Base-by-base conservation (phyloP, 805 yeast species). In the Metschnikowia lachancei region DNA sequence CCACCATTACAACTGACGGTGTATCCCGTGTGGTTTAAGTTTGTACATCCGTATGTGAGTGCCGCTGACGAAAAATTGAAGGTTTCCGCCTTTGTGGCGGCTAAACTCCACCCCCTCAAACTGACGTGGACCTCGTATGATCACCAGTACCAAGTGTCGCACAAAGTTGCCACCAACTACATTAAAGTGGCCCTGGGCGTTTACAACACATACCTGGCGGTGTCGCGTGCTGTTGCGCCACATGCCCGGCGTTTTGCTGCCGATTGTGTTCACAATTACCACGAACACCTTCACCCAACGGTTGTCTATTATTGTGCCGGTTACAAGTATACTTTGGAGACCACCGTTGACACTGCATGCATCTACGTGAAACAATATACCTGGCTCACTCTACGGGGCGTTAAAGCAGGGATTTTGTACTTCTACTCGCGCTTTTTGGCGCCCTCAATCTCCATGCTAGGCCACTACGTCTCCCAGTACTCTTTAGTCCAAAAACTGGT, bases 221-320 rank as follows among this genome's bases (percentile, higher is more conserved):
- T 16, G 5, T 14, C 36, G 1, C 16, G 17, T 3, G 13, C 14
- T 26, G 28, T 30, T 17, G 14, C 32, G 9, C 47, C 47, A 4
- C 19, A 33, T 26, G 16, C 26, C 17, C 10, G 20, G 7, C 13
- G 26, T 5, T 9, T 33, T 14, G 33, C 31, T n/a, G 46, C 52
- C 11, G 14, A 39, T 9, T 14, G 14, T 8, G 3, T 12, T 20
- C 38, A 16, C 31, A 34, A 43, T 36, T 50, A 50, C 38, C n/a
- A 36, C 20, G 44, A 38, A 10, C 39, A 36, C 31, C 14, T 47
- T 24, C 45, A 31, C 9, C 58, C 58, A 3, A 29, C 46, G 24
- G 49, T 45, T n/a, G 44, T 41, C 28, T 51, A 47, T 45, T 50
- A 51, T 31, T 31, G 46, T 14, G 46, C 36, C 26, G 36, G 43